Evolutionary conservation across 2,329 filamentous ascomycete species (phyloP).

Genomic region (Alternaria angustiovoidea): DNA sequence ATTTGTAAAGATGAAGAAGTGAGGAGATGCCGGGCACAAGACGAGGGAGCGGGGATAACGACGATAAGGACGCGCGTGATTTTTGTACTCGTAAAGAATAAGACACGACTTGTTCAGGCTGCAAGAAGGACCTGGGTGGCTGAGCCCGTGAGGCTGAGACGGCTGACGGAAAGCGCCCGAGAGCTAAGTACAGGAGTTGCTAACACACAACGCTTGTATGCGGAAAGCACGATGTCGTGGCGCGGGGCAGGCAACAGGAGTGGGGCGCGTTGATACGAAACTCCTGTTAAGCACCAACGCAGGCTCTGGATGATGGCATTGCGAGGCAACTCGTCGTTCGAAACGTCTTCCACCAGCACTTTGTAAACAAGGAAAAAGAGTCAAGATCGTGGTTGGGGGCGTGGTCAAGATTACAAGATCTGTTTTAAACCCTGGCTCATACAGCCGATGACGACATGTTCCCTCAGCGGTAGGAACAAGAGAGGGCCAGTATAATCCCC

Average conservation of each 20-base stretch:
- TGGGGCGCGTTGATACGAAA: conserved; percentile 13
- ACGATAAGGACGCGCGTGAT: background rate
- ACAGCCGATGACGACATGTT: background rate
- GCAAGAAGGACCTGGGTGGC: background rate
- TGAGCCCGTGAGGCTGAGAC: conserved; percentile 1
- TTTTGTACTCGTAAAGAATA: background rate
- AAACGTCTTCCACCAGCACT: background rate
- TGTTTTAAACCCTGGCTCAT: too few species aligned
- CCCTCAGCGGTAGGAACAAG: background rate
- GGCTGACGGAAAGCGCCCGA: background rate
- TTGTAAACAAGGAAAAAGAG: background rate
- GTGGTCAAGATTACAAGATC: background rate
- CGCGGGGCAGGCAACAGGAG: conserved; percentile 15
- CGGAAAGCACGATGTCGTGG: conserved; percentile 9
- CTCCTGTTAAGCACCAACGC: conserved; percentile 5
- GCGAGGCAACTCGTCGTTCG: background rate
- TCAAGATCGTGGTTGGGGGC: background rate
- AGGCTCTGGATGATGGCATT: background rate
- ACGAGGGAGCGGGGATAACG: background rate
- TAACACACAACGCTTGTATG: background rate
- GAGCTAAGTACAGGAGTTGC: background rate
- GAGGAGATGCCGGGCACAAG: background rate
- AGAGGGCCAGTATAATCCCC: background rate
- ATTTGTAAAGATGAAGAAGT: background rate
- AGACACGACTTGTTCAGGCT: background rate